A percentile compares a stretch with the other conserved stretches of the same genome.
Evolutionary conservation across 306 rosid genomes (phyloP).

Genomic region (Inga oerstediana): DNA sequence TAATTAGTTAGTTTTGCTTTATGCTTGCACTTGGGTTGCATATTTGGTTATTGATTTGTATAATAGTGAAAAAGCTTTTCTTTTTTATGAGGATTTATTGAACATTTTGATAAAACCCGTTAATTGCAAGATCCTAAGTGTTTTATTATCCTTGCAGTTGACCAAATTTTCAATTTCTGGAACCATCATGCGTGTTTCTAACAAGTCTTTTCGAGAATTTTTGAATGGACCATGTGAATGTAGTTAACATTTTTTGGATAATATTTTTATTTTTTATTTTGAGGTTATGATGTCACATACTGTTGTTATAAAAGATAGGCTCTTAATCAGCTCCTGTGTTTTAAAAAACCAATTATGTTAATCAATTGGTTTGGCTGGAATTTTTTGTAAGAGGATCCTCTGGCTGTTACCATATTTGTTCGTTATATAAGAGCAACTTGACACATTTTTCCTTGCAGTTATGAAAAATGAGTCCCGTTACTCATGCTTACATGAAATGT

Average conservation of each 20-base stretch:
- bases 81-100: slow-evolving; percentile 17
- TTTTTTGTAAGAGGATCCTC: neutral
- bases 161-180: too few species aligned
- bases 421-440: neutral
- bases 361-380: too few species aligned
- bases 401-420: slow-evolving; percentile 31
- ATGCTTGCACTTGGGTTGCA: neutral
- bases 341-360: neutral
- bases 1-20: neutral
- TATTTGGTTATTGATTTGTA: neutral
- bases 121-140: too few species aligned
- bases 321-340: neutral
- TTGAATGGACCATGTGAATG: neutral
- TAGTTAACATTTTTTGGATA: neutral
- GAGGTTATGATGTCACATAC: neutral
- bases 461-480: neutral
- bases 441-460: neutral
- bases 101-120: slow-evolving; percentile 1
- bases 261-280: too few species aligned
- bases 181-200: too few species aligned
- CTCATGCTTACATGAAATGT: neutral
- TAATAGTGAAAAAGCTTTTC: neutral
- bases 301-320: neutral
- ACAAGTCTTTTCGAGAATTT: too few species aligned
- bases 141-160: too few species aligned